Base-by-base conservation (phyloP, 2,329 filamentous ascomycete species). In the Pestalotiopsis sp. region DNA sequence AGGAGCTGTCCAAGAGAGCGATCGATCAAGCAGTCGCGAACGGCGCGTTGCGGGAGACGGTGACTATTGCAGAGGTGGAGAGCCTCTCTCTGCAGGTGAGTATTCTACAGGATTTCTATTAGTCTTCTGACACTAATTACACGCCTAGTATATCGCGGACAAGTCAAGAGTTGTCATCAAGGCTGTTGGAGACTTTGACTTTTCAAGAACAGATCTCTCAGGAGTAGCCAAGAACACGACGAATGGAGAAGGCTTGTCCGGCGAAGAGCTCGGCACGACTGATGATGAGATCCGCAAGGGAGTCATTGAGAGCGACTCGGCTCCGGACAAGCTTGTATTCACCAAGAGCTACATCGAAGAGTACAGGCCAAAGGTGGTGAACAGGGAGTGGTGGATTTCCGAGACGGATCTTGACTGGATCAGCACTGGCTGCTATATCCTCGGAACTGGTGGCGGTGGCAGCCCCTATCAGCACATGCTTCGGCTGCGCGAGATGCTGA, bases 391-490 rank as follows among this genome's bases (percentile, higher is more conserved):
- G 88, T 82, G 82, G 67, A 77, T 90, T 39, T 85, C 81, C 1
- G 86, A 89, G 71, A 84, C 84, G 0, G 88, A 90, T 73, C 78
- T 90, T 2, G 78, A 81, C 39, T 89, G 84, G 77, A 84, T 90
- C 41, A 79, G 84, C 2, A 85, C 82, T 5, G 88, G 88, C 1
- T 87, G 86, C 72, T 88, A 88, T 70, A 85, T 90, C 56, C 80
- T 90, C 0, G 87, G 86, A 2, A 88, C 86, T 1, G 88, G 87
- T 27, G 87, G 87, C 3, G 87, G 87, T 20, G 87, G 87, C 3
- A 83, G 81, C 1, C 84, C 86, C 0, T 87, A 86, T 70, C 76
- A 84, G 4, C 79, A 82, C 45, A 82, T 85, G 76, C 78, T 88
- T 20, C 82, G 83, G n/a, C 78, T 88, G 7, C 79, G 83, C 7